A percentile compares a stretch with the other conserved stretches of the same genome.
Conservation (phyloP, 176 grass and related monocot species). For the Hordeum vulgare region DNA sequence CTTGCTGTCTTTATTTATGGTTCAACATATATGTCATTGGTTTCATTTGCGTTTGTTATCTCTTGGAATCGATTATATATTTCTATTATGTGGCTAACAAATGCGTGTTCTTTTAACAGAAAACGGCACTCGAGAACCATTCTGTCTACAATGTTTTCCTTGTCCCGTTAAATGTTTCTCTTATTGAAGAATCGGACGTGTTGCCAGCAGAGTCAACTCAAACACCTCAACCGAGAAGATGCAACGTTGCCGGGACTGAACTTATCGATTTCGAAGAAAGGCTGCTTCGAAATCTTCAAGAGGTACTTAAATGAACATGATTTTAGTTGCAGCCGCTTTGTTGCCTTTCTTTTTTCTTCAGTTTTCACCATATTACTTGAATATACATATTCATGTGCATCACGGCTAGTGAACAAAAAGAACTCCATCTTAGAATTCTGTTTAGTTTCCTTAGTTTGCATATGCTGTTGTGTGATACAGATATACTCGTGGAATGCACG, state of each 20-base stretch:
- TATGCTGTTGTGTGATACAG: not conserved
- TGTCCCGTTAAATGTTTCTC: slow-evolving; percentile 59
- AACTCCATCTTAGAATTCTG: no score
- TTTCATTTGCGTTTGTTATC: not conserved
- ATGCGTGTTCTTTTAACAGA: slow-evolving; percentile 33
- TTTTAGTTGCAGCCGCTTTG: no score
- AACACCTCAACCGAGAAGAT: slow-evolving; percentile 27
- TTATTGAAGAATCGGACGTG: slow-evolving; percentile 40
- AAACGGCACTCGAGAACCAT: slow-evolving; percentile 29
- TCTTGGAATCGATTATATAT: not conserved
- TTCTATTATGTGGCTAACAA: not conserved
- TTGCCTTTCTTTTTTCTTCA: no score
- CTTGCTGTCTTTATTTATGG: not conserved
- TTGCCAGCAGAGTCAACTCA: slow-evolving; percentile 28
- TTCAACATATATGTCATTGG: not conserved
- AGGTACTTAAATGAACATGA: slow-evolving; percentile 30
- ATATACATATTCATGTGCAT: no score
- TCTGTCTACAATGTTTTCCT: slow-evolving; percentile 31
- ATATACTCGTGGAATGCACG: not conserved
- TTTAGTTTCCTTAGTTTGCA: no score
- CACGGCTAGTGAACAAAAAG: no score
- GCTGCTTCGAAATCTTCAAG: slow-evolving; percentile 75
- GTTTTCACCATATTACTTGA: no score
- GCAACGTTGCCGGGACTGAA: slow-evolving; percentile 55
- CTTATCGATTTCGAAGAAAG: slow-evolving; percentile 75